Evolutionary conservation across 2,329 filamentous ascomycete species (phyloP), one percentile per base, ranked within the genome.

Genomic region (Calonectria leucothoes): DNA sequence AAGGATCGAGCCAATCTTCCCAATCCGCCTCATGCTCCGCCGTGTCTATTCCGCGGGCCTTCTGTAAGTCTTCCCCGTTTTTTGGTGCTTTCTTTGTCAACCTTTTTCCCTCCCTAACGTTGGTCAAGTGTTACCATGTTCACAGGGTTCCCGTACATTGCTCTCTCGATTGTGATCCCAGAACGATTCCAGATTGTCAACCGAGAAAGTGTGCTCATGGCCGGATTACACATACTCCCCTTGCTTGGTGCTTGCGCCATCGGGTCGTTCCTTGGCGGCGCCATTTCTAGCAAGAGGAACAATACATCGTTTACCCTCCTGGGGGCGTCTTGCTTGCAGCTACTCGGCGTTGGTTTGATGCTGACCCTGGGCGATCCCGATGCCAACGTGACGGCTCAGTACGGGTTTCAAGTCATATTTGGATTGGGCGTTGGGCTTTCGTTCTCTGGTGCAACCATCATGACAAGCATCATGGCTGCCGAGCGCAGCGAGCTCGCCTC

Each of bases 141-240:
- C 23, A 88, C 88, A 0, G 91, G 91, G 2, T 91, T 90, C 66
- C 85, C 88, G 0, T 92, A 91, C 73, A 88, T 93, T 27, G 84
- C 89, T 6, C 85, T 91, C n/a, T 87, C 90, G 15, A 88, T 92
- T 70, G 86, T 88, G 37, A 86, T 93, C 6, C 91, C 91, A 0
- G 89, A 93, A 75, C 84, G 90, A 8, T 90, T 92, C 64, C 91
- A 93, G 73, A 88, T 92, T 45, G 87, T 92, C 66, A 89, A 91
- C 74, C 84, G 83, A 7, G 86, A 91, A 63, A 86, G 82, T 37
- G 86, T 89, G 0, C 84, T 92, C 29, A 86, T 86, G 78, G 89
- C 91, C 0, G 90, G 91, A 6, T 80, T 92, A 5, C 88, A 91
- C 55, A 85, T 92, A 7, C 83, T 93, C 17, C 91, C 91, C 0